Evolutionary conservation across 2,329 filamentous ascomycete species (phyloP).

Genomic region (Dothistroma septosporum): DNA sequence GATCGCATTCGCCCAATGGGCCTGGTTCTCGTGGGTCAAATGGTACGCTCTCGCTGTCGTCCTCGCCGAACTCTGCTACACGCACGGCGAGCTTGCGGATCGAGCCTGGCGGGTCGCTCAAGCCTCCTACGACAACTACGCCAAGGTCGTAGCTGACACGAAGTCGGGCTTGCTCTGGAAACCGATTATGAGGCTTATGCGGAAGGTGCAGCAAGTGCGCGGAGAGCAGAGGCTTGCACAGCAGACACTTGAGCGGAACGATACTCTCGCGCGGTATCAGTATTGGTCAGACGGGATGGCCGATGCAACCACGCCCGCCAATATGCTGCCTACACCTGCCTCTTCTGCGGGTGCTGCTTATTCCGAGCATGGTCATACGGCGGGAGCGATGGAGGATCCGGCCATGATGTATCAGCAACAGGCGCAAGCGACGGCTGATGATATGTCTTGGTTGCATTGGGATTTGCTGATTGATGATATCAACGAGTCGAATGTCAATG

Average conservation of each 20-base stretch:
- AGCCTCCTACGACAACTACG: slow-evolving; percentile 12
- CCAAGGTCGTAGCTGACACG: slow-evolving; percentile 11
- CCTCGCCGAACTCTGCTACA: slow-evolving; percentile 10
- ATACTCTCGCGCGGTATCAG: background rate
- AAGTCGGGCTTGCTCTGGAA: slow-evolving; percentile 13
- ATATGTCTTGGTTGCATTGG: slow-evolving; percentile 10
- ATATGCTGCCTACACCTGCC: background rate
- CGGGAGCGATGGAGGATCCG: background rate
- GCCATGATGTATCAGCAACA: background rate
- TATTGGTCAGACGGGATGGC: background rate
- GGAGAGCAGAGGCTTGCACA: background rate
- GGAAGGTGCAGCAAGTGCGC: background rate
- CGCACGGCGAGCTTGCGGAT: background rate
- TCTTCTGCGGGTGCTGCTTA: background rate
- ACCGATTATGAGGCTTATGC: slow-evolving; percentile 11
- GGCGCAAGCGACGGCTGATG: background rate
- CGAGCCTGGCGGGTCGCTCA: slow-evolving; percentile 9
- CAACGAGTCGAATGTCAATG: background rate
- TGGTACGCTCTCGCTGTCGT: slow-evolving; percentile 17
- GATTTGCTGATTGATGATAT: slow-evolving; percentile 6
- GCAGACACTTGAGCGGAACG: background rate
- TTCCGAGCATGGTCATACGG: background rate
- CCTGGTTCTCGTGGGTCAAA: slow-evolving; percentile 14
- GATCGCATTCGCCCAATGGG: slow-evolving; percentile 7
- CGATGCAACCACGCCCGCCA: background rate